These are phyloP conservation scores for Amoebophrya sp. DNA, from an alignment of 169 alveolate species.

Conservation along the genomic window DNA sequence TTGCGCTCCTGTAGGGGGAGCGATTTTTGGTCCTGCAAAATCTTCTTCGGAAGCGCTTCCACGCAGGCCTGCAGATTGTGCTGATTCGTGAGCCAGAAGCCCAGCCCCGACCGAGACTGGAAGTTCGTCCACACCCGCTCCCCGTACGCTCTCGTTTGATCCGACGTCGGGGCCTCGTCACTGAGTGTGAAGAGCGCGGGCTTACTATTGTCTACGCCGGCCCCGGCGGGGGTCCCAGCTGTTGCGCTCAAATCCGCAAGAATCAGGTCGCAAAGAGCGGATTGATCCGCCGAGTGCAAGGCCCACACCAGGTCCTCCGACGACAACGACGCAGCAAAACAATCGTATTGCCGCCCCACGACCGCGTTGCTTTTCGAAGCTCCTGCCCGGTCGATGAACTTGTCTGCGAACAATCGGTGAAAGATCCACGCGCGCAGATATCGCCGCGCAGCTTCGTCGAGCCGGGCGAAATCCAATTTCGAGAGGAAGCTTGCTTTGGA, in stretches of 20 bases:
- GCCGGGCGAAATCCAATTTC: too few species aligned
- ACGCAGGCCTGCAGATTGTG: background rate
- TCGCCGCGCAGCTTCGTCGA: too few species aligned
- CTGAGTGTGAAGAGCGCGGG: too few species aligned
- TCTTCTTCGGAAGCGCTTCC: background rate
- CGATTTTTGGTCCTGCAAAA: background rate
- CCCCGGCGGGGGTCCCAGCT: too few species aligned
- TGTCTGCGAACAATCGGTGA: background rate
- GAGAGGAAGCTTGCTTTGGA: too few species aligned
- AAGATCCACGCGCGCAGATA: background rate
- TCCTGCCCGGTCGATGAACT: too few species aligned
- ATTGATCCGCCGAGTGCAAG: background rate
- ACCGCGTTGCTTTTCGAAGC: too few species aligned
- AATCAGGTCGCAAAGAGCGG: background rate
- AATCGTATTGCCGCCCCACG: too few species aligned
- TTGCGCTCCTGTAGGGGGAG: background rate
- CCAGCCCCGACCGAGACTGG: background rate
- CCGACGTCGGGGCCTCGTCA: too few species aligned
- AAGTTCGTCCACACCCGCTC: background rate
- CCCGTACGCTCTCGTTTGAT: background rate
- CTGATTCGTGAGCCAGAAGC: background rate
- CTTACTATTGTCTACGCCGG: too few species aligned
- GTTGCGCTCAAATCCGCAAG: too few species aligned
- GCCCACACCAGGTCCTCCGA: background rate
- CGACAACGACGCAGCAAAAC: background rate